Evolutionary conservation across 2,329 filamentous ascomycete species (phyloP).

Genomic region (Arthrobotrys musiformis): DNA sequence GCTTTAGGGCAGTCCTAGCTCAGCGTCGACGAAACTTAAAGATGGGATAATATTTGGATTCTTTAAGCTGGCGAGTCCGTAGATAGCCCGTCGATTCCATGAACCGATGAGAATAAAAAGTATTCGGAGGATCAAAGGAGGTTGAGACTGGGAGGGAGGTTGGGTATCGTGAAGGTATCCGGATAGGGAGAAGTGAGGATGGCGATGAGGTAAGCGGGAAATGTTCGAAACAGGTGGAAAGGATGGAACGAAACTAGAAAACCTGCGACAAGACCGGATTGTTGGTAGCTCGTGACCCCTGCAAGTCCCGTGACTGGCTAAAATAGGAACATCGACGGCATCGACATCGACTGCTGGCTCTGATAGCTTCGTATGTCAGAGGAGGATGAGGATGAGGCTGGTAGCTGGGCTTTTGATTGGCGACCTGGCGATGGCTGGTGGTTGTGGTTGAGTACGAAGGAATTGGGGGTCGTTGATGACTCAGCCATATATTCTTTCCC

Average conservation of each 20-base stretch:
- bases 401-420: not conserved
- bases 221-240: slow-evolving; percentile 32
- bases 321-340: not conserved
- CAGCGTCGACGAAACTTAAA: slow-evolving; percentile 42
- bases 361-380: not conserved
- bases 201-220: slow-evolving; percentile 55
- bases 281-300: slow-evolving; percentile 5
- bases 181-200: slow-evolving; percentile 30
- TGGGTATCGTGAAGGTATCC: slow-evolving; percentile 8
- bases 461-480: not conserved
- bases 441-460: not conserved
- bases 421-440: not conserved
- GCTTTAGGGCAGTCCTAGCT: not conserved
- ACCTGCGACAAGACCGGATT: slow-evolving; percentile 34
- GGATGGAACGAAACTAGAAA: slow-evolving; percentile 34
- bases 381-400: not conserved
- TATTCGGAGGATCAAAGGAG: not conserved
- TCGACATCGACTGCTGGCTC: not conserved
- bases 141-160: not conserved
- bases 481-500: too few species aligned
- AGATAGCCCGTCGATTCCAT: slow-evolving; percentile 34
- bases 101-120: slow-evolving; percentile 10
- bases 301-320: slow-evolving; percentile 8
- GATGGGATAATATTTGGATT: slow-evolving; percentile 45
- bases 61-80: slow-evolving; percentile 27